Base-by-base conservation (phyloP, 202 grass and related monocot genomes). In the Hordeum pubiflorum region DNA sequence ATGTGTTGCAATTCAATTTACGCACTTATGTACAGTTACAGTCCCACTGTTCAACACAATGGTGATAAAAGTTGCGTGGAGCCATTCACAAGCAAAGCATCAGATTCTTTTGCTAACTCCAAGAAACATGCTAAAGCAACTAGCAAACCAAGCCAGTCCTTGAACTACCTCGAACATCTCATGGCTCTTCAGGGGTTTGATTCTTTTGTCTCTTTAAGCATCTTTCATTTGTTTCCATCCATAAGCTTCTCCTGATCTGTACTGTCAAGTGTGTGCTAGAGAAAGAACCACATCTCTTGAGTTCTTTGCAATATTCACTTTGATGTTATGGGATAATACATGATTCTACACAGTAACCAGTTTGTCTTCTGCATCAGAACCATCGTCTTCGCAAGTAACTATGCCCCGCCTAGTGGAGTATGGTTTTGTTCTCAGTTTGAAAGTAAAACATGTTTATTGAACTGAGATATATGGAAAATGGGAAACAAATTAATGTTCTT, bases 401-500 rank as follows among this genome's bases (percentile, higher is more conserved):
- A 10, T 11, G 14, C 40, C 18, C 12, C 52, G 20, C 21, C 26
- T 32, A 61, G 4, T 48, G 44, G 44, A 48, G 5, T 39, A 75
- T 1, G 7, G 2, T 67, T 59, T 44, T 44, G 15, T 44, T 75
- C 63, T 22, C 59, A 38, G 31, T 22, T 58, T 63, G 22, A 1
- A 31, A 38, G 17, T 17, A 60, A 37, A 82, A 75, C 34, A 82
- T 70, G 20, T 23, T 41, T 56, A 63, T 31, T 77, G 24, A 9
- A 87, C 5, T 33, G 7, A 59, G 20, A 38, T 37, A 37, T 12
- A 68, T 76, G 40, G 6, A 27, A 67, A 70, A 80, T 24, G 18
- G 11, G 38, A 89, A 72, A 73, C 22, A 78, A 68, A 26, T 31
- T 72, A 59, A 72, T 73, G 76, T 58, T 18, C 78, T 39, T 82